Evolutionary conservation across 1,139 yeast species (phyloP), one percentile per base, ranked within the genome.

Genomic region (Debaryomyces sp.): DNA sequence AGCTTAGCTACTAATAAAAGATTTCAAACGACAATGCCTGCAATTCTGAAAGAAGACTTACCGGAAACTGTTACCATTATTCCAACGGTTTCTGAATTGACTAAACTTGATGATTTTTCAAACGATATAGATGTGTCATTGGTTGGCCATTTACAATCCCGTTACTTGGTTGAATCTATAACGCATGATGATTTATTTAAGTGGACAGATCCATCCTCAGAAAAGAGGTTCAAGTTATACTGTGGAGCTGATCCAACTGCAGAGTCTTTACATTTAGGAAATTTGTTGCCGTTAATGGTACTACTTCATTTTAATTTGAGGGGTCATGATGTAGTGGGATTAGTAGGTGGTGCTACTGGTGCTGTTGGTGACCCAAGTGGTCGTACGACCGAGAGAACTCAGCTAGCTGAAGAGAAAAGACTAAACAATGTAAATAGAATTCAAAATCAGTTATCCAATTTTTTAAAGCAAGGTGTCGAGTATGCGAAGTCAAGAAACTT

Each of bases 181-280:
- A 77, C 84, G 3, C 71, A 69, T 53, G 84, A 81, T 34, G 76
- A 70, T 40, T 64, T 83, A 30, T 73, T 67, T 38, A 62, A 66
- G 5, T 64, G 75, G 37, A 68, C 78, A 1, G 66, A 68, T 46
- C 63, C 68, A 1, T 50, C 46, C 2, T 60, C 71, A 1, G 63
- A 62, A 33, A 67, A 68, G 45, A 66, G 67, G 50, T 63, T 88
- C 45, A 83, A 86, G 17, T 64, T 89, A 13, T 95, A 94, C 68
- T 87, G 96, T 66, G 99, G 99, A 15, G 98, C 97, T 0, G 99
- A 94, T 62, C 99, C 99, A 0, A 85, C 96, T 0, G 99, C 99
- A 0, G 72, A 67, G 45, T 91, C 98, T 0, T 73, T 94, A 27
- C 99, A 94, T 69, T 70, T 94, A 53, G 99, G 99, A 1, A 94